A percentile compares a stretch with the other conserved stretches of the same genome.
Evolutionary conservation across 495 filamentous ascomycete species (phyloP).

Genomic region (Entonaema liquescens): DNA sequence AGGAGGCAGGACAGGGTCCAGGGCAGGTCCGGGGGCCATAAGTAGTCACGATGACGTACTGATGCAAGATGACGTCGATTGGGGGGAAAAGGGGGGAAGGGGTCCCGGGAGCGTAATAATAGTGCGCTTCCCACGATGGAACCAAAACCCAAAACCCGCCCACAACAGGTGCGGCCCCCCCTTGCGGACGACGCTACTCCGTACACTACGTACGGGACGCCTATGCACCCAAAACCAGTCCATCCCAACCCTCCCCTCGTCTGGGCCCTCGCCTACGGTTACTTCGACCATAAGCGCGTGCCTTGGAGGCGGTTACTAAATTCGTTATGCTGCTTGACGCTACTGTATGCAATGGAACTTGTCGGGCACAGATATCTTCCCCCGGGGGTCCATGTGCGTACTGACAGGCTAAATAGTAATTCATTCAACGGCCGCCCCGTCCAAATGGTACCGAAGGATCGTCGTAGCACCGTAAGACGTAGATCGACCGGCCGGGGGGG

Average conservation of each 20-base stretch:
- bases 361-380: neutral
- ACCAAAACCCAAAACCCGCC: neutral
- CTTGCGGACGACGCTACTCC: conserved; percentile 26
- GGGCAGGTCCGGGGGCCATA: neutral
- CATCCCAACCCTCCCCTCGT: neutral
- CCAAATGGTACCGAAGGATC: conserved; percentile 22
- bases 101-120: neutral
- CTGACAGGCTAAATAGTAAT: neutral
- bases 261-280: neutral
- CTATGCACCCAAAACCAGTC: neutral
- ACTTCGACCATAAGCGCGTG: neutral
- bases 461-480: neutral
- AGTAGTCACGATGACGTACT: conserved; percentile 9
- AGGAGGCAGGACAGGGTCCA: conserved; percentile 6
- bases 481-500: neutral
- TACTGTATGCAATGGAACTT: neutral
- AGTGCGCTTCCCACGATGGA: neutral
- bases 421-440: conserved; percentile 15
- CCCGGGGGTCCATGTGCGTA: too few relatives aligned
- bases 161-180: conserved; percentile 10
- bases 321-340: neutral
- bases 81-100: neutral
- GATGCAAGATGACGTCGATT: conserved; percentile 36
- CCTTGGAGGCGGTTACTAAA: neutral
- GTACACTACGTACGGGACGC: neutral